Evolutionary conservation across 192 early-diverging fungal species (phyloP).

Genomic region (Kappamyces sp.): DNA sequence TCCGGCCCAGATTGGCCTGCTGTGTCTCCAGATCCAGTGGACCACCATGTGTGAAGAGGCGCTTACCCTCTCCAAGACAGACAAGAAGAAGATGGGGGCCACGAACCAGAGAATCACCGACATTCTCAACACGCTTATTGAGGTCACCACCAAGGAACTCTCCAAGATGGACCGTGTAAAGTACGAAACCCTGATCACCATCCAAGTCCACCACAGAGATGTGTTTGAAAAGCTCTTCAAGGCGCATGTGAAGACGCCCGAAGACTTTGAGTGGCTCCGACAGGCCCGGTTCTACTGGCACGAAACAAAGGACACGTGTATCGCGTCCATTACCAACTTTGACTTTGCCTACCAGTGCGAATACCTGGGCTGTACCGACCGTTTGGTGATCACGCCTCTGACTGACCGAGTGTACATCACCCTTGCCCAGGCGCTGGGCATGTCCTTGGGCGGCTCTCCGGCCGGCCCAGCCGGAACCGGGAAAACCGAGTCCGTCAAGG

Average conservation of each 20-base stretch:
- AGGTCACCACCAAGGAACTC: constrained; percentile 56
- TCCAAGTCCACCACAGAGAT: constrained; percentile 63
- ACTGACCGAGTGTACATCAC: constrained; percentile 60
- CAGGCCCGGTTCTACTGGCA: constrained; percentile 66
- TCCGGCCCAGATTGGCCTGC: constrained; percentile 56
- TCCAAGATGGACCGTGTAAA: constrained; percentile 59
- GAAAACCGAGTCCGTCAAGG: constrained; percentile 61
- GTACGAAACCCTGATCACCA: constrained; percentile 63
- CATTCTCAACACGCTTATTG: constrained; percentile 54
- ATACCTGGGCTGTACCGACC: constrained; percentile 58
- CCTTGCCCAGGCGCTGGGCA: constrained; percentile 56
- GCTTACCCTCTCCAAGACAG: constrained; percentile 45
- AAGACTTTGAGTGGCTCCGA: constrained; percentile 62
- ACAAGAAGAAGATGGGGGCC: constrained; percentile 59
- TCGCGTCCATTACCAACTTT: constrained; percentile 60
- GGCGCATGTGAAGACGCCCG: constrained; percentile 48
- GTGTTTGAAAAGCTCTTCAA: constrained; percentile 61
- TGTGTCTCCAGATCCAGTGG: constrained; percentile 59
- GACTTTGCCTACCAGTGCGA: constrained; percentile 63
- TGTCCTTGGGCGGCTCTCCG: constrained; percentile 60
- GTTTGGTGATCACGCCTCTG: constrained; percentile 58
- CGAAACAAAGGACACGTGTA: constrained; percentile 61
- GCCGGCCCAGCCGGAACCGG: constrained; percentile 56
- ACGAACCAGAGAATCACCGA: constrained; percentile 54
- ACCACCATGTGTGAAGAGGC: constrained; percentile 57